phyloP scores from a whole-genome alignment of 208 protist genomes.

The Angomonas deanei region DNA sequence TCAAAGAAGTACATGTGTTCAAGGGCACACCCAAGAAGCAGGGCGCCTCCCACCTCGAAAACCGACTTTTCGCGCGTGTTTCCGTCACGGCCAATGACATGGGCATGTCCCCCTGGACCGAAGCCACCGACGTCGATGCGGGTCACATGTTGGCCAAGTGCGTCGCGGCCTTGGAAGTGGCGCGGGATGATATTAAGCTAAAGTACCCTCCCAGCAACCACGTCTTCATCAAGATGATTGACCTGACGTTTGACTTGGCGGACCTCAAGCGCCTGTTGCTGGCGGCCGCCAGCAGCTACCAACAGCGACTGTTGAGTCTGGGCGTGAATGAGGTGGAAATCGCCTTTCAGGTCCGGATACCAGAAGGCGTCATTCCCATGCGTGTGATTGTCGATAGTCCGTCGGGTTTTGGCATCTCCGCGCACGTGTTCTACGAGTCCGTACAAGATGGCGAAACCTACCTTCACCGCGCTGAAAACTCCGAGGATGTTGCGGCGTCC shows the following conservation, averaged over 20 bases:
- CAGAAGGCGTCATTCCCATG: conserved; percentile 63
- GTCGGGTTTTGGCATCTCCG: conserved; percentile 59
- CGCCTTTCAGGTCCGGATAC: conserved; percentile 53
- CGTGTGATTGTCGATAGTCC: conserved; percentile 81
- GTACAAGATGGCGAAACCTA: conserved; percentile 43
- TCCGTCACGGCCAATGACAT: conserved; percentile 86
- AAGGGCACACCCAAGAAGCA: conserved; percentile 68
- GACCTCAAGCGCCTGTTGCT: conserved; percentile 38
- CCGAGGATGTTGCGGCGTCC: conserved; percentile 51
- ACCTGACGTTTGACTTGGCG: conserved; percentile 69
- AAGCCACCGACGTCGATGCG: conserved; percentile 63
- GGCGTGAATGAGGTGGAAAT: conserved; percentile 81
- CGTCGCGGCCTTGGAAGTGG: conserved; percentile 66
- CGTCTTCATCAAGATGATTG: conserved; percentile 82
- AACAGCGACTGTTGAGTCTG: conserved; percentile 52
- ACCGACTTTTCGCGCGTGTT: conserved; percentile 92
- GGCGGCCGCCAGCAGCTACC: conserved; percentile 49
- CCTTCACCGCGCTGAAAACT: conserved; percentile 61
- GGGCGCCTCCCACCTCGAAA: conserved; percentile 50
- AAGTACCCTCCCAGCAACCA: conserved; percentile 73
- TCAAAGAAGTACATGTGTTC: conserved; percentile 91
- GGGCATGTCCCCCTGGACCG: conserved; percentile 63
- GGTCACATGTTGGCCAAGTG: conserved; percentile 79
- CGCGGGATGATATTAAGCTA: conserved; percentile 56
- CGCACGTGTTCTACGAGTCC: conserved; percentile 85